Conservation (phyloP, 176 grass and related monocot species). For the Oryza brachyantha region DNA sequence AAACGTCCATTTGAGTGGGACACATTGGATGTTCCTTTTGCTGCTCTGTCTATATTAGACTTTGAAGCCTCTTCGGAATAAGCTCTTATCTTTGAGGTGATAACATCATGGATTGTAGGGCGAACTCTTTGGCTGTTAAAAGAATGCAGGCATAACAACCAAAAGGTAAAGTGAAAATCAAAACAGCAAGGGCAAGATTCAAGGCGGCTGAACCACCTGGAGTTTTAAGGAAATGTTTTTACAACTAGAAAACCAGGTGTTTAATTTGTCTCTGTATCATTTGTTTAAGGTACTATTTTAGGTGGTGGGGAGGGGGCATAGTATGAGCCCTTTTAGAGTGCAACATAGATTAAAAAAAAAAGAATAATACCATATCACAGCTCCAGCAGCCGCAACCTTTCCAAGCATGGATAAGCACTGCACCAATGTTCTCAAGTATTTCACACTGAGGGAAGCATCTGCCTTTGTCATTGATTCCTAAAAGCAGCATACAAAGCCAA, state of each 20-base stretch:
- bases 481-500: slow-evolving; percentile 37
- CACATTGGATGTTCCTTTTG: slow-evolving; percentile 39
- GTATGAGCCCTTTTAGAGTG: slow-evolving; percentile 10
- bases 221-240: slow-evolving; percentile 15
- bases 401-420: slow-evolving; percentile 97
- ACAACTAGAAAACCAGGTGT: slow-evolving; percentile 7
- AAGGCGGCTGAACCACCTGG: not conserved
- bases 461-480: slow-evolving; percentile 90
- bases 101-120: slow-evolving; percentile 86
- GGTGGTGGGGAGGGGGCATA: too few species aligned
- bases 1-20: slow-evolving; percentile 46
- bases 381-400: slow-evolving; percentile 98
- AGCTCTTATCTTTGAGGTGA: slow-evolving; percentile 77
- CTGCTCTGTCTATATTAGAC: slow-evolving; percentile 41
- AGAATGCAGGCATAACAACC: slow-evolving; percentile 24
- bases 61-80: slow-evolving; percentile 50
- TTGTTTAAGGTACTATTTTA: too few species aligned
- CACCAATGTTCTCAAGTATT: slow-evolving; percentile 92
- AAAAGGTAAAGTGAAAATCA: slow-evolving; percentile 9
- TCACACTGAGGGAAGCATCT: slow-evolving; percentile 58
- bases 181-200: not conserved
- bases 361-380: slow-evolving; percentile 80
- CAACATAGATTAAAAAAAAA: slow-evolving; percentile 23
- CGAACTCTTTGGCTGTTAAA: slow-evolving; percentile 77
- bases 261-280: not conserved